Conservation (phyloP, 495 filamentous ascomycete genomes). For the Neurospora intermedia region DNA sequence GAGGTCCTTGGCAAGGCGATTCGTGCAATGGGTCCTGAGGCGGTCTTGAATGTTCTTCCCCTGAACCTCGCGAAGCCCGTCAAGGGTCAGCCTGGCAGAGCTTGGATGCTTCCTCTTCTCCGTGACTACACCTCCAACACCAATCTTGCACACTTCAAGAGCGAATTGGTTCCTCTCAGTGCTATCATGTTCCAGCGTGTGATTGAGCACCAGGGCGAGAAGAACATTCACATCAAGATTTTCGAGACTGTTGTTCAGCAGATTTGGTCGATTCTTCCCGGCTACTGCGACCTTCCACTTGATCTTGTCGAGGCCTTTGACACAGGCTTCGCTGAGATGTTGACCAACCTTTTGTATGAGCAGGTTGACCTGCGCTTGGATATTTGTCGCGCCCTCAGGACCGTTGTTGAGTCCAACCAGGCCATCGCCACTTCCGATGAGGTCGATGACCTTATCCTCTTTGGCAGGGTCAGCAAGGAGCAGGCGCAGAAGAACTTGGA, state of each 20-base stretch:
- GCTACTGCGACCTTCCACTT: conserved; percentile 84
- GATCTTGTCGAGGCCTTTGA: conserved; percentile 72
- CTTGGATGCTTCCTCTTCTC: conserved; percentile 88
- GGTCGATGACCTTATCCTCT: conserved; percentile 57
- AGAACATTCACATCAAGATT: conserved; percentile 91
- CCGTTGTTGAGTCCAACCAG: conserved; percentile 84
- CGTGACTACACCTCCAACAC: conserved; percentile 80
- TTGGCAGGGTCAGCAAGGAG: conserved; percentile 61
- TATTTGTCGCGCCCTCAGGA: conserved; percentile 74
- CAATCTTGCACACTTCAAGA: conserved; percentile 70
- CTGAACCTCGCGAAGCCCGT: conserved; percentile 72
- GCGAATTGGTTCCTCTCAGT: conserved; percentile 78
- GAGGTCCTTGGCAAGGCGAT: conserved; percentile 78
- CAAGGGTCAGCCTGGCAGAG: conserved; percentile 67
- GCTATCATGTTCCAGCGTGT: conserved; percentile 83
- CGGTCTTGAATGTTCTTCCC: conserved; percentile 68
- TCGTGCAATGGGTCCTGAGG: conserved; percentile 75
- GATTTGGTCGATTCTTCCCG: conserved; percentile 89
- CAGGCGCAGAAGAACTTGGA: conserved; percentile 66
- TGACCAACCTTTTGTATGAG: conserved; percentile 85
- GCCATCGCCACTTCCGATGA: conserved; percentile 50
- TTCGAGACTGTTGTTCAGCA: conserved; percentile 94
- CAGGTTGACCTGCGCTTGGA: conserved; percentile 79
- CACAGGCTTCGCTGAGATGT: conserved; percentile 78
- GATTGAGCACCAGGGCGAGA: conserved; percentile 65